Evolutionary conservation across 2,329 filamentous ascomycete genomes (phyloP), one percentile per base, ranked within the genome.

Genomic region (Ascochyta rabiei): DNA sequence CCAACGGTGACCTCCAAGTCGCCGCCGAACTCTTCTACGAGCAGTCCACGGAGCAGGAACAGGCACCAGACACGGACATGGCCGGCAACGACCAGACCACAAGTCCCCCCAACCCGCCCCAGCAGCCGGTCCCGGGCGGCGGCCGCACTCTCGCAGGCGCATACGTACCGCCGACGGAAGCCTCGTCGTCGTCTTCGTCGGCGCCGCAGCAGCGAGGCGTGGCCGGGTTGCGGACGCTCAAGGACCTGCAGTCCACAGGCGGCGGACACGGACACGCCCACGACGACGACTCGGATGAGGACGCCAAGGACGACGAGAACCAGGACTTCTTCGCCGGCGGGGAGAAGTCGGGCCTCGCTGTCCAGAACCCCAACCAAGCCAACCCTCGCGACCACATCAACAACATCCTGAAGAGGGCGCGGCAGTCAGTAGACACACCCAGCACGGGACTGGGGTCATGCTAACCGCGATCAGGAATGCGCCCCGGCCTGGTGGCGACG

Each of bases 251-350:
- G 63, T 68, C 67, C 15, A 81, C 80, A 23, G 76, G 65, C 42
- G 76, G 60, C n/a, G 62, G 66, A 24, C 70, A 81, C 18, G 78
- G 76, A 33, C 77, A 83, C 59, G 79, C 85, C 42, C 80, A 84
- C 44, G 65, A 57, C 12, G 79, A 87, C 48, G 81, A 84, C 16
- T 83, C 86, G 46, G 83, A 88, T n/a, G 81, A 84, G 3, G 83
- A 86, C 15, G 78, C 82, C 1, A 81, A 87, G 1, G 84, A 87
- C 24, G 80, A 84, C 31, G 82, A 86, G 59, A 80, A 81, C 23
- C 79, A 80, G 54, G 89, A 95, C 68, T 79, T 93, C 59, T 95
- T 93, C 74, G 88, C 91, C 18, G 91, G 91, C 46, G 91, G 91
- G 30, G 91, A 93, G 77, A 95, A 95, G 81, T 93, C 90, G 26